Percentiles rank a stretch among this genome's conserved stretches.
phyloP scores from a whole-genome alignment of 208 protist genomes.

The Trypanosoma melophagium region DNA sequence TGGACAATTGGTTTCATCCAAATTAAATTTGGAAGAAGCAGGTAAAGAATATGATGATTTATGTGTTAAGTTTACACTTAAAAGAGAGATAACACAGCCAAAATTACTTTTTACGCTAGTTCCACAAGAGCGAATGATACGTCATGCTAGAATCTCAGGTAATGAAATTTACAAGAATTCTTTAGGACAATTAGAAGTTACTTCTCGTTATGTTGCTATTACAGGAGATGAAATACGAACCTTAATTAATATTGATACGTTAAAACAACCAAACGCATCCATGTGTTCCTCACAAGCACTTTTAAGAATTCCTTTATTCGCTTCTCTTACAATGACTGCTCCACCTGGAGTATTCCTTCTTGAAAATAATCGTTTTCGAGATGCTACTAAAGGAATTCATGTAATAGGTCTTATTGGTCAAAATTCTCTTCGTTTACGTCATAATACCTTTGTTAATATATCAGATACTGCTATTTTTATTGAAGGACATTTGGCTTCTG shows the following conservation, averaged over 20 bases:
- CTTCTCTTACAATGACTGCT: constrained; percentile 49
- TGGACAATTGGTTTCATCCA: constrained; percentile 31
- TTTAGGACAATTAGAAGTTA: constrained; percentile 50
- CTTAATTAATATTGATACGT: constrained; percentile 77
- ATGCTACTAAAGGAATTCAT: constrained; percentile 44
- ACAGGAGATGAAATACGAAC: constrained; percentile 41
- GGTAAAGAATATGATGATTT: constrained; percentile 42
- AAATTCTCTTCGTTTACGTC: constrained; percentile 40
- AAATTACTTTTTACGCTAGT: constrained; percentile 38
- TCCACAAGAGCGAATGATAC: constrained; percentile 32
- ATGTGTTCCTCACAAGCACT: constrained; percentile 67
- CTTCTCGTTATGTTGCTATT: constrained; percentile 65
- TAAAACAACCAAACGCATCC: constrained; percentile 34
- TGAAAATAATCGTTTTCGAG: constrained; percentile 65
- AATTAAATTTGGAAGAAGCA: constrained; percentile 37
- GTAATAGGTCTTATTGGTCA: constrained; percentile 56
- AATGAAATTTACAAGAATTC: constrained; percentile 72
- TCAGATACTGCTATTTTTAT: constrained; percentile 44
- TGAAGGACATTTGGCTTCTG: constrained; percentile 68
- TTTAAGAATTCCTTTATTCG: constrained; percentile 47
- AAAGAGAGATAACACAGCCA: constrained; percentile 8
- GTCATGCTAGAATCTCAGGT: constrained; percentile 46
- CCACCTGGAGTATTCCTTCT: constrained; percentile 64
- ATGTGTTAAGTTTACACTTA: constrained; percentile 39
- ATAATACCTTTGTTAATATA: constrained; percentile 67